Base-by-base conservation (phyloP, 2,329 filamentous ascomycete genomes). In the Microascus cirrosus region DNA sequence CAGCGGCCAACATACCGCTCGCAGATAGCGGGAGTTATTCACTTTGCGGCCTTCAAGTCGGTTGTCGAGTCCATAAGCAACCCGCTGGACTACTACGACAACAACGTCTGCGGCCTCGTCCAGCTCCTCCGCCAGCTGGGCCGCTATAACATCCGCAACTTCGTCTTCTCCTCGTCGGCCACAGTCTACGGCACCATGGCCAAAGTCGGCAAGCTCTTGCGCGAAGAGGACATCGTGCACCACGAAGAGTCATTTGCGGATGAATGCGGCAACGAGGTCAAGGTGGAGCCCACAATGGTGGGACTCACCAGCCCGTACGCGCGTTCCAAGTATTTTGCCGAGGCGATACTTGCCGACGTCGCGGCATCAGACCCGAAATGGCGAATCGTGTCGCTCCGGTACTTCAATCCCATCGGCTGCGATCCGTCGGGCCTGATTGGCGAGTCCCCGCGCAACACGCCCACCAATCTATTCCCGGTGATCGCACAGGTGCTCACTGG, bases 341-440 rank as follows among this genome's bases (percentile, higher is more conserved):
- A 86, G 65, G 82, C 82, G 10, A 86, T 87, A 53, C 70, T 87
- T 15, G 79, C 80, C 15, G 84, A 87, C 65, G 69, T 84, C 48
- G 82, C 82, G 15, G 70, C 73, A 20, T 78, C 84, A 2, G 81
- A 86, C 66, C 76, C 81, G 6, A 74, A 77, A 25, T 85, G 83
- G 82, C 78, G 77, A 18, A 82, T 86, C 62, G 80, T 82, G 36
- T 81, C 82, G 4, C 72, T 87, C 32, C 76, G 84, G 34, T 87
- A 87, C 69, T 87, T 87, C 72, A 87, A 86, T 61, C 84, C 84
- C 1, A 80, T 86, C 57, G 84, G 84, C 8, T 86, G 82, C 66
- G 81, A 87, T 64, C 73, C 80, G 28, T 85, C 82, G 2, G 84
- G 84, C 18, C 70, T 84, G 7, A 72, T 87, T 12, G 81, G 83